phyloP scores from a whole-genome alignment of 495 filamentous ascomycete genomes.

The Evansstolkia leycettana region DNA sequence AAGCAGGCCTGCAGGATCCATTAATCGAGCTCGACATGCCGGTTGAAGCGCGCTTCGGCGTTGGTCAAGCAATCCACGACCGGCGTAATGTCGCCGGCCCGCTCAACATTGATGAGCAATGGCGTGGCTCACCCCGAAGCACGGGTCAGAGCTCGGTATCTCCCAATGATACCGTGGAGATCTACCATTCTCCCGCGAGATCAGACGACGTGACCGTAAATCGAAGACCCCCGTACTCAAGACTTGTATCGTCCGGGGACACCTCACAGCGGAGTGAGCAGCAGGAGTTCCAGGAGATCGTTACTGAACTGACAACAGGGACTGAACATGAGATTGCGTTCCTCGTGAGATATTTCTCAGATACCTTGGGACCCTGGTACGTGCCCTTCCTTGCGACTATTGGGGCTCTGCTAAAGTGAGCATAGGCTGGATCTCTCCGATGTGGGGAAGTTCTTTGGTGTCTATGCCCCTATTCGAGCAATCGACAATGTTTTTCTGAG shows the following conservation, averaged over 20 bases:
- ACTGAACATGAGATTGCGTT: constrained; percentile 30
- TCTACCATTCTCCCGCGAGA: neutral
- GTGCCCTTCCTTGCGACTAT: neutral
- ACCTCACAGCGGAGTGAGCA: constrained; percentile 18
- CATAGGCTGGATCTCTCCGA: constrained; percentile 30
- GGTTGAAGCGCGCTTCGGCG: too few relatives aligned
- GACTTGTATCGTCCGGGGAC: constrained; percentile 8
- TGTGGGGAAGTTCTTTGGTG: constrained; percentile 23
- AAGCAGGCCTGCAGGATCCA: too few relatives aligned
- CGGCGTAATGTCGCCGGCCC: neutral
- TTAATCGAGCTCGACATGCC: too few relatives aligned
- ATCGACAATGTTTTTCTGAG: constrained; percentile 20
- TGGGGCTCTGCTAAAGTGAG: constrained; percentile 2
- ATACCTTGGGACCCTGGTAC: constrained; percentile 25
- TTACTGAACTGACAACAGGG: constrained; percentile 29
- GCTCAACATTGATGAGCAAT: constrained; percentile 1
- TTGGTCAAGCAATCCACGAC: constrained; percentile 1
- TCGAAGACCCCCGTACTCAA: constrained; percentile 4
- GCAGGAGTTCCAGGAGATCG: constrained; percentile 28
- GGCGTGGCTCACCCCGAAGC: constrained; percentile 5
- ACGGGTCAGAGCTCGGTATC: constrained; percentile 5
- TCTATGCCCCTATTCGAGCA: constrained; percentile 26
- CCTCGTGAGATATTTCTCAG: constrained; percentile 24
- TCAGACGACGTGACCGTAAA: neutral
- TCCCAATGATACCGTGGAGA: neutral